A percentile compares a stretch with the other conserved stretches of the same genome.
phyloP scores from a whole-genome alignment of 352 stramenopile species.

The Thraustochytrium sp. region DNA sequence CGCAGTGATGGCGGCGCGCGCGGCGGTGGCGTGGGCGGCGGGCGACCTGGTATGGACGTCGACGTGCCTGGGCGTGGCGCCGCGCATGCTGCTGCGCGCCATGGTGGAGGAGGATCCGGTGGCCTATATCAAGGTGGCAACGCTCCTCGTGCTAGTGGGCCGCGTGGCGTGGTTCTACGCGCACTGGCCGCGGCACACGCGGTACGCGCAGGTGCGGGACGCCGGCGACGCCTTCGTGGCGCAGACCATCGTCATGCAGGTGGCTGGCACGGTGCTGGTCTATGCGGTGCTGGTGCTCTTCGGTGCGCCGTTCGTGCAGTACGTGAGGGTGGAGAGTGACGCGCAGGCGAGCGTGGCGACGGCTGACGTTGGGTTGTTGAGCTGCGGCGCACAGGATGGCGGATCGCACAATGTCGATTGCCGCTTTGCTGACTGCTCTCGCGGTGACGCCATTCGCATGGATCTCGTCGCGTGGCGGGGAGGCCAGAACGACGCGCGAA shows the following conservation, averaged over 20 bases:
- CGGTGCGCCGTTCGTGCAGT: constrained; percentile 16
- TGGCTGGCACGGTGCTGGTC: background rate
- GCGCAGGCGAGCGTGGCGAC: background rate
- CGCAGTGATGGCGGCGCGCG: too few relatives aligned
- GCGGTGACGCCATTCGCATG: background rate
- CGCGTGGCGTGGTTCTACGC: background rate
- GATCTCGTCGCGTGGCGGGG: background rate
- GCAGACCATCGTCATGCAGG: background rate
- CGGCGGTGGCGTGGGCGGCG: background rate
- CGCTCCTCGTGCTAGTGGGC: background rate
- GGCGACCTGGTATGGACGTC: background rate
- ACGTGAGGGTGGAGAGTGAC: background rate
- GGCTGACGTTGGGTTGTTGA: background rate
- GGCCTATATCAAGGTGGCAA: background rate
- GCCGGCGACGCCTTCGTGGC: background rate
- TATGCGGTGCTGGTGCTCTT: constrained; percentile 13
- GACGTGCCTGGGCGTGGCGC: background rate
- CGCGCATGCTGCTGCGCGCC: background rate
- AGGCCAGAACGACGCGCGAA: background rate
- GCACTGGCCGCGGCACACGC: background rate
- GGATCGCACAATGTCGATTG: background rate
- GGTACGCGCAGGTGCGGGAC: background rate
- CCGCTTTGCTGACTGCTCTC: background rate
- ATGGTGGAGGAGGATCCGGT: background rate
- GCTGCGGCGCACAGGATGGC: background rate